These are phyloP conservation scores for Sonneratia alba DNA, from an alignment of 345 rosid genomes.

Conservation along the genomic window DNA sequence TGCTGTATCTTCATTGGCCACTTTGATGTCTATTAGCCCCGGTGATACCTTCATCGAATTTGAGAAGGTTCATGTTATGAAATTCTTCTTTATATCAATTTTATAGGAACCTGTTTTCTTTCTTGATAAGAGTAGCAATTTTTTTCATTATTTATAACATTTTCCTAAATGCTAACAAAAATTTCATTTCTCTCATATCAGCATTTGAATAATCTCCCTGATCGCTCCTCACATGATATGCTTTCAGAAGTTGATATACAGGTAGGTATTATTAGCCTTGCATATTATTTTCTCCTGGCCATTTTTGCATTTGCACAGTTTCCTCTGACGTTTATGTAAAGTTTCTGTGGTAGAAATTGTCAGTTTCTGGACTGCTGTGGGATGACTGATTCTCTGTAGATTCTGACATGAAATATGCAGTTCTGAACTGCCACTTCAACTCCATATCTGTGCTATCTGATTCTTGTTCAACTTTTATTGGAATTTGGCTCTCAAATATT, in stretches of 20 bases:
- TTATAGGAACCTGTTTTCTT: not conserved
- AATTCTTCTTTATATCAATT: not conserved
- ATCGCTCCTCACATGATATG: slow-evolving; percentile 60
- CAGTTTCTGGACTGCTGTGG: not conserved
- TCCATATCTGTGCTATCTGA: not conserved
- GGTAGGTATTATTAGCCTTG: slow-evolving; percentile 31
- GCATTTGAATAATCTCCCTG: slow-evolving; percentile 65
- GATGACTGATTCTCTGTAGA: not conserved
- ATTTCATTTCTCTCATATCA: slow-evolving; percentile 19
- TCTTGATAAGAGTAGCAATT: not conserved
- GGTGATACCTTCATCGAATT: slow-evolving; percentile 57
- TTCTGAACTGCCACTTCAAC: not conserved
- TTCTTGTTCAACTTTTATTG: slow-evolving; percentile 1
- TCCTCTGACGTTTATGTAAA: not conserved
- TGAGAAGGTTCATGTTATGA: slow-evolving; percentile 43
- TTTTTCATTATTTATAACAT: too few species aligned
- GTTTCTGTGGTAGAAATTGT: not conserved
- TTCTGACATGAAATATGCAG: not conserved
- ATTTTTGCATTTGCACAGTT: not conserved
- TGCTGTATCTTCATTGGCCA: slow-evolving; percentile 53
- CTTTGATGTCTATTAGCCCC: slow-evolving; percentile 78
- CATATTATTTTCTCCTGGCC: slow-evolving; percentile 29
- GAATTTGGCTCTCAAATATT: not conserved
- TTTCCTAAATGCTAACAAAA: slow-evolving; percentile 1
- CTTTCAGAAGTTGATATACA: slow-evolving; percentile 68